Percentiles rank a stretch among this genome's conserved stretches.
phyloP scores from a whole-genome alignment of 2,329 filamentous ascomycete genomes.

The Fusarium sp. region DNA sequence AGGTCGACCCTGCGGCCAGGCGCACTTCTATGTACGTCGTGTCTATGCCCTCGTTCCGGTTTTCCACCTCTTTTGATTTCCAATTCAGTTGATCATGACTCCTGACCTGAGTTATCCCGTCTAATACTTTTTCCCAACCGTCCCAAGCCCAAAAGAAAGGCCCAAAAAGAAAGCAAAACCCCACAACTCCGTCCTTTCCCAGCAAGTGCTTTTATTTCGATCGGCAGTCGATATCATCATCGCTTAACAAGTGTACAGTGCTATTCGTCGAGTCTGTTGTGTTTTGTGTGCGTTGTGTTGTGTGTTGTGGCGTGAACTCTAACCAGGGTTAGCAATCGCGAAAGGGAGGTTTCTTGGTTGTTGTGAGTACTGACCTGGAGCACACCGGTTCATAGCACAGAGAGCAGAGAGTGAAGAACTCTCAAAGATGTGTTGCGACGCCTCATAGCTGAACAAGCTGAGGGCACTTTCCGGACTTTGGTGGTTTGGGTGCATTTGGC shows the following conservation, averaged over 20 bases:
- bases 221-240: constrained; percentile 42
- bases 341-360: not conserved
- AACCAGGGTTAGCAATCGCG: constrained; percentile 20
- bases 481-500: constrained; percentile 51
- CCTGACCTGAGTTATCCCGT: constrained; percentile 38
- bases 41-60: constrained; percentile 41
- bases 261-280: constrained; percentile 26
- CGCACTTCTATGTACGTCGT: constrained; percentile 40
- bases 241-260: constrained; percentile 35
- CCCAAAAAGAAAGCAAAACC: constrained; percentile 37
- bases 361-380: constrained; percentile 28
- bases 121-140: constrained; percentile 45
- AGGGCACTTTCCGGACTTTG: constrained; percentile 45
- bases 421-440: constrained; percentile 15
- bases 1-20: constrained; percentile 34
- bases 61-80: constrained; percentile 37
- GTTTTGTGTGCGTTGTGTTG: constrained; percentile 1
- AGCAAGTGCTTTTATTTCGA: constrained; percentile 36
- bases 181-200: constrained; percentile 34
- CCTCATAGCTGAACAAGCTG: constrained; percentile 28
- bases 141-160: constrained; percentile 34
- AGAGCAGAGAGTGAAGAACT: constrained; percentile 3
- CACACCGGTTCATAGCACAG: constrained; percentile 29
- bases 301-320: constrained; percentile 31
- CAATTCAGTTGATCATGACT: constrained; percentile 34